Evolutionary conservation across 2,329 filamentous ascomycete species (phyloP), one percentile per base, ranked within the genome.

Genomic region (Sporothrix variecibatus): DNA sequence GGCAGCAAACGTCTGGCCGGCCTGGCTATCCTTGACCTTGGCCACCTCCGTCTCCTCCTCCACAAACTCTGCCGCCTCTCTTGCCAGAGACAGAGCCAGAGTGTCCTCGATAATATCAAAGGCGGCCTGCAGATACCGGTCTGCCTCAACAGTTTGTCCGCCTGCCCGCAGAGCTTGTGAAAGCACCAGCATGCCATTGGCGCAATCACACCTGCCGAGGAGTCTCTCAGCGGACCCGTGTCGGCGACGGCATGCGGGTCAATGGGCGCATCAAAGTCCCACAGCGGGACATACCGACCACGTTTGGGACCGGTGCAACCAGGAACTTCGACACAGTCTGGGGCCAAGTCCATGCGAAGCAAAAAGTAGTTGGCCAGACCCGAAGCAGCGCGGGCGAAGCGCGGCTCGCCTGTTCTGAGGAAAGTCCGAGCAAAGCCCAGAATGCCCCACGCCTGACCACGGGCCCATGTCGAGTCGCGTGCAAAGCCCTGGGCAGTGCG

Each of bases 391-490:
- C 84, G 78, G 0, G 87, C 79, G 68, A 87, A 87, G 1, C 80
- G 80, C 0, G 73, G 26, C 0, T 86, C 83, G 12, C 82, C 83
- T 0, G 86, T 87, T 85, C 85, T 87, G 43, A 78, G 78, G 72
- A 85, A 87, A 0, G 85, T 84, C 75, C 87, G 86, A 0, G 86
- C 82, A 69, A 86, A 88, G 0, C 86, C 86, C 20, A 87, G 79
- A 20, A 87, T 84, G 0, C 81, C 83, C 86, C 87, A 88, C 0
- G 85, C 86, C 72, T 88, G 86, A 1, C 86, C 86, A 15, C 86
- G 82, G 4, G 84, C 82, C 87, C 86, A 88, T 0, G 85, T 87
- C 0, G 85, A 87, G 23, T 80, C 78, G 46, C 84, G 83, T 0
- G 79, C 76, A 75, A 84, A 85, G 0, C 87, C 86, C 74, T 88